phyloP scores from a whole-genome alignment of 306 rosid genomes.

The Gillenia trifoliata region DNA sequence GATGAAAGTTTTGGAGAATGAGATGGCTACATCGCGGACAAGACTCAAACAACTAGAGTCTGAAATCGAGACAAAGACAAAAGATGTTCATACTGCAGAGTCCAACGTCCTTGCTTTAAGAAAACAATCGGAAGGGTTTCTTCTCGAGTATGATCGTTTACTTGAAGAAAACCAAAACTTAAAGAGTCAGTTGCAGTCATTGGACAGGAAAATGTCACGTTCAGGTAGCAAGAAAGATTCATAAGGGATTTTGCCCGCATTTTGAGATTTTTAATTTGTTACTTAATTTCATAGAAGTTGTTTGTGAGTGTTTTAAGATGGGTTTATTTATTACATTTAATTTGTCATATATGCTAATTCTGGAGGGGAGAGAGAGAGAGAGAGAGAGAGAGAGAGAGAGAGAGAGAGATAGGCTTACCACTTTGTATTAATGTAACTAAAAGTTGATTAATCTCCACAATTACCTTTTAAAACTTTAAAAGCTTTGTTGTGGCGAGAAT shows the following conservation, averaged over 20 bases:
- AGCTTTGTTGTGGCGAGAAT: too few relatives aligned
- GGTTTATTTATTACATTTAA: slow-evolving; percentile 30
- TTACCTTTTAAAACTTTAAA: too few relatives aligned
- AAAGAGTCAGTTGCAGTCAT: slow-evolving; percentile 47
- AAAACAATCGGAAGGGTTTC: slow-evolving; percentile 94
- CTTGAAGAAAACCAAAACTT: slow-evolving; percentile 85
- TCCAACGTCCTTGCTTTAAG: slow-evolving; percentile 68
- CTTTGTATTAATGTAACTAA: slow-evolving; percentile 20
- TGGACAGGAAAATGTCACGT: slow-evolving; percentile 52
- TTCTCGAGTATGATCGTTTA: slow-evolving; percentile 88
- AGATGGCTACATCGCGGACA: slow-evolving; percentile 30
- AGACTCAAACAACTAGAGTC: slow-evolving; percentile 56
- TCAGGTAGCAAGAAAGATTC: slow-evolving; percentile 71
- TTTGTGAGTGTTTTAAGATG: slow-evolving; percentile 30
- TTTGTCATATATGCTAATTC: slow-evolving; percentile 26
- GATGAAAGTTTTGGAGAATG: slow-evolving; percentile 57
- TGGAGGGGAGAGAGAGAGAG: slow-evolving; percentile 8
- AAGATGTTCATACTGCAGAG: slow-evolving; percentile 58
- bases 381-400: not conserved
- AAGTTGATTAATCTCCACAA: too few relatives aligned
- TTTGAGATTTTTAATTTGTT: not conserved
- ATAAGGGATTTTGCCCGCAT: slow-evolving; percentile 28
- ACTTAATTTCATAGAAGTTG: slow-evolving; percentile 5
- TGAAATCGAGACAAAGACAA: slow-evolving; percentile 51
- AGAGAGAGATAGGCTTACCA: slow-evolving; percentile 19